Conservation (phyloP, 176 grass and related monocot species). For the bread wheat (Triticum aestivum) region IWGSC_CS_RefSeq_v2.1 NC_057800.1:210216885-210217384, state of each 20-base stretch:
- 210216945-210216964: neutral
- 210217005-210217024: neutral
- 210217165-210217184: neutral
- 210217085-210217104: neutral
- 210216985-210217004: neutral
- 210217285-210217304: neutral
- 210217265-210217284: neutral
- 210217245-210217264: neutral
- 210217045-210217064: neutral
- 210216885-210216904: conserved; percentile 22
- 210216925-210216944: neutral
- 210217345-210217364: neutral
- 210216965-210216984: conserved; percentile 11
- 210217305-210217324: neutral
- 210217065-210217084: neutral
- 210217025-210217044: neutral
- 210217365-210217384: neutral
- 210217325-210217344: neutral
- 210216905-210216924: conserved; percentile 7
- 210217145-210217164: neutral
- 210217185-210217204: neutral
- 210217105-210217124: neutral
- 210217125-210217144: neutral
- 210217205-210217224: neutral
- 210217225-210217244: neutral